Evolutionary conservation across 805 yeast genomes (phyloP).

Genomic region (Clavispora vitiphila): DNA sequence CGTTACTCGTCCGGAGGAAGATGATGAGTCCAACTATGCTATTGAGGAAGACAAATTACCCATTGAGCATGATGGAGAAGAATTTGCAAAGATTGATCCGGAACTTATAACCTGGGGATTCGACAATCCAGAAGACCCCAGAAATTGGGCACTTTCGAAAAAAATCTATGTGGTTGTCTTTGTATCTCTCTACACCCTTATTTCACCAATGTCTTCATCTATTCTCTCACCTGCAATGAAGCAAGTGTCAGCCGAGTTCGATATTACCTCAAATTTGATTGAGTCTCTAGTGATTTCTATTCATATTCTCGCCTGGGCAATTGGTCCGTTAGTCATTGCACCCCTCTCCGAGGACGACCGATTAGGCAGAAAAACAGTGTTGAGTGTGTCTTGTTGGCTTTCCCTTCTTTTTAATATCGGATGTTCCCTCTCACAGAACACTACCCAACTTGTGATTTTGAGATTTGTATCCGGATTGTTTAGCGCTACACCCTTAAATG

Average conservation of each 20-base stretch:
- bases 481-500: conserved; percentile 35
- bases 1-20: conserved; percentile 1
- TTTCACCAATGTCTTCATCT: conserved; percentile 39
- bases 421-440: conserved; percentile 30
- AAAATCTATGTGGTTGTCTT: conserved; percentile 21
- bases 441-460: conserved; percentile 29
- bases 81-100: conserved; percentile 30
- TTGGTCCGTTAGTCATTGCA: conserved; percentile 36
- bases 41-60: conserved; percentile 19
- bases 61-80: conserved; percentile 26
- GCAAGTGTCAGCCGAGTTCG: conserved; percentile 24
- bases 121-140: conserved; percentile 30
- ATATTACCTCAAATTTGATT: conserved; percentile 21
- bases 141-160: conserved; percentile 26
- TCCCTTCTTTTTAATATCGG: conserved; percentile 30
- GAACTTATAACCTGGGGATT: conserved; percentile 33
- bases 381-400: conserved; percentile 32
- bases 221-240: conserved; percentile 34
- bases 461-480: conserved; percentile 34
- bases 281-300: conserved; percentile 31
- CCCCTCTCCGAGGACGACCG: conserved; percentile 34
- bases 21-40: conserved; percentile 1
- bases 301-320: conserved; percentile 36
- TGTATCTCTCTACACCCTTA: conserved; percentile 32
- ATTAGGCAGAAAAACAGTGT: conserved; percentile 31